A percentile compares a stretch with the other conserved stretches of the same genome.
phyloP scores from a whole-genome alignment of 169 alveolate genomes.

The Besnoitia besnoiti region DNA sequence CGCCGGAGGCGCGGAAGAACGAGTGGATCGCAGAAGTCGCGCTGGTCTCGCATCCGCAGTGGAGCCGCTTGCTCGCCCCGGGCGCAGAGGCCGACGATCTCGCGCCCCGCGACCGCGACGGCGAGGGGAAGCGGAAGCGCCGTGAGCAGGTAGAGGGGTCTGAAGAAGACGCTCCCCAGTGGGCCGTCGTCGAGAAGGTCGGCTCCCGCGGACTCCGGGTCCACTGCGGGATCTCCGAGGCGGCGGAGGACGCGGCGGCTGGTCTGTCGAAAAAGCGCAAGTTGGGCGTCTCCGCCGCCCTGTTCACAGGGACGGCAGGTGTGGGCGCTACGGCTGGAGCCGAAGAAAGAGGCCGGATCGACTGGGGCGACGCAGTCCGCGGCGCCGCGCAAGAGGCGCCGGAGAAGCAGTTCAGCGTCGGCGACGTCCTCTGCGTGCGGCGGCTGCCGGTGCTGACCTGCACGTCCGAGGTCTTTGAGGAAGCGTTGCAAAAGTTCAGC shows the following conservation, averaged over 20 bases:
- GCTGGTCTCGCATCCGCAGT: background rate
- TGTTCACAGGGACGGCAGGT: background rate
- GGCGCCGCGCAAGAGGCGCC: background rate
- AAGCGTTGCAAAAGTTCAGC: background rate
- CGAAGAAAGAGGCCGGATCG: conserved; percentile 6
- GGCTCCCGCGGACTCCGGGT: background rate
- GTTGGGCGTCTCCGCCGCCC: background rate
- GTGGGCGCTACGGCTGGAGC: background rate
- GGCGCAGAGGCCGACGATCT: background rate
- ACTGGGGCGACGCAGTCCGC: background rate
- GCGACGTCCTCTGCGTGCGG: background rate
- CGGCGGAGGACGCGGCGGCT: background rate
- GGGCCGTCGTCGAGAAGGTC: conserved; percentile 32
- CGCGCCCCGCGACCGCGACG: background rate
- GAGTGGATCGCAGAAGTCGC: conserved; percentile 28
- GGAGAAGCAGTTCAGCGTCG: background rate
- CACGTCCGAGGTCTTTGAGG: background rate
- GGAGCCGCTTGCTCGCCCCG: background rate
- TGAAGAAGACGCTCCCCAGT: background rate
- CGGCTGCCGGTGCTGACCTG: background rate
- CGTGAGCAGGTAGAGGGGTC: background rate
- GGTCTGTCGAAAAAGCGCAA: background rate
- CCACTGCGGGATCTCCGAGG: conserved; percentile 15
- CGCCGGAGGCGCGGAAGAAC: background rate
- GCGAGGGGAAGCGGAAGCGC: background rate